These are phyloP conservation scores for Cystofilobasidium bisporidii DNA, from an alignment of 768 basidiomycete species.

Conservation along the genomic window DNA sequence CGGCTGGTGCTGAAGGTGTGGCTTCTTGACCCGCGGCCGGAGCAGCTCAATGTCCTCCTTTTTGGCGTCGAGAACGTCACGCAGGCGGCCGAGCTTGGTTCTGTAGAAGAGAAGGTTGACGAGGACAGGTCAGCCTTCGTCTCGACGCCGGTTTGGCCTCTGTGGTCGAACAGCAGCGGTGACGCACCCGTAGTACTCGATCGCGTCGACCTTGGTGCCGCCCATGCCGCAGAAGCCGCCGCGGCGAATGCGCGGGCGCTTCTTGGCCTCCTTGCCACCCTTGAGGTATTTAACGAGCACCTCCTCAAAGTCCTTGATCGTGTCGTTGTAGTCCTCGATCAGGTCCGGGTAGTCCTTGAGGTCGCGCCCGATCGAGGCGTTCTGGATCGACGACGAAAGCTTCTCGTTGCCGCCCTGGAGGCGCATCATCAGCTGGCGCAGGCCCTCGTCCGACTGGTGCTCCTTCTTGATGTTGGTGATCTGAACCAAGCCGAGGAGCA, in stretches of 20 bases:
- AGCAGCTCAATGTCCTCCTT: slow-evolving; percentile 43
- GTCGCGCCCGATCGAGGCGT: slow-evolving; percentile 24
- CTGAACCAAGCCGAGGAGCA: neutral
- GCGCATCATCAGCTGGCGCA: slow-evolving; percentile 44
- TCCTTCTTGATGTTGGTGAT: slow-evolving; percentile 69
- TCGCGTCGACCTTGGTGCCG: slow-evolving; percentile 76
- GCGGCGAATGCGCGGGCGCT: slow-evolving; percentile 67
- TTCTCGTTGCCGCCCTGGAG: slow-evolving; percentile 26
- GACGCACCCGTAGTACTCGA: slow-evolving; percentile 81
- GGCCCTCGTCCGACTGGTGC: slow-evolving; percentile 72
- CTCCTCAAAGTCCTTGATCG: slow-evolving; percentile 86
- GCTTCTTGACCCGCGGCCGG: slow-evolving; percentile 19
- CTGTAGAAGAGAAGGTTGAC: slow-evolving; percentile 4
- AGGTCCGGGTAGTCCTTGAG: slow-evolving; percentile 62
- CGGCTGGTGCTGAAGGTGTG: slow-evolving; percentile 5
- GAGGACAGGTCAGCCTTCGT: neutral
- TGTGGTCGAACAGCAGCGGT: neutral
- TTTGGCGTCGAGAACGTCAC: slow-evolving; percentile 49
- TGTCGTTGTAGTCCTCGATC: slow-evolving; percentile 61
- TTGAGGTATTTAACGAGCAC: slow-evolving; percentile 85
- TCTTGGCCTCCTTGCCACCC: slow-evolving; percentile 58
- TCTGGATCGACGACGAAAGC: slow-evolving; percentile 17
- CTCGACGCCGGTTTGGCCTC: neutral
- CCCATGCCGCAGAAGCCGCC: slow-evolving; percentile 76
- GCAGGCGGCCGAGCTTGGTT: slow-evolving; percentile 41